These are phyloP conservation scores for Flaveria sonorensis DNA, from an alignment of 129 eudicot species.

Conservation along the genomic window DNA sequence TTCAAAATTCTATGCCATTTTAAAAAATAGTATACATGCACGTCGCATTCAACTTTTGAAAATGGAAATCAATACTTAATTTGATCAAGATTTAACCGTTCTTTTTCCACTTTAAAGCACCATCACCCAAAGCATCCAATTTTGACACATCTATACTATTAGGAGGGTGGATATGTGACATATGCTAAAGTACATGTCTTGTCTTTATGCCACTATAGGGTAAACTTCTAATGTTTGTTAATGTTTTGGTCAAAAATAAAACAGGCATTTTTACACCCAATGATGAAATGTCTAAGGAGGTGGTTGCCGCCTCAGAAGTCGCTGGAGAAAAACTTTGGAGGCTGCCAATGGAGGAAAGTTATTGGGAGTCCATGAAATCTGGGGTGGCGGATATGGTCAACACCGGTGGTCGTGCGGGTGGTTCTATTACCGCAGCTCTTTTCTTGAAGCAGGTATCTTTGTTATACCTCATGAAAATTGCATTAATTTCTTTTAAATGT, in stretches of 20 bases:
- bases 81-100: background rate
- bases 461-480: background rate
- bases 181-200: background rate
- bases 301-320: constrained; percentile 74
- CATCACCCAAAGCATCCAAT: background rate
- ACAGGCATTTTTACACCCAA: constrained; percentile 91
- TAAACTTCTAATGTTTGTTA: background rate
- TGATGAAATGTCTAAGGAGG: constrained; percentile 86
- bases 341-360: constrained; percentile 94
- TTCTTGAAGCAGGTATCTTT: constrained; percentile 86
- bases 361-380: constrained; percentile 36
- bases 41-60: background rate
- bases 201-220: background rate
- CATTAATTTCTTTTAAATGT: background rate
- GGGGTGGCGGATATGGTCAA: constrained; percentile 98
- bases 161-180: background rate
- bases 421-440: constrained; percentile 93
- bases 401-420: constrained; percentile 91
- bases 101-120: background rate
- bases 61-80: background rate
- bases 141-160: background rate
- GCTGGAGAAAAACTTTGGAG: constrained; percentile 97
- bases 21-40: background rate
- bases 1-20: background rate
- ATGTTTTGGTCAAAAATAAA: background rate